A percentile compares a stretch with the other conserved stretches of the same genome.
phyloP scores from a whole-genome alignment of 2,329 filamentous ascomycete genomes.

The Aspergillus hortae region DNA sequence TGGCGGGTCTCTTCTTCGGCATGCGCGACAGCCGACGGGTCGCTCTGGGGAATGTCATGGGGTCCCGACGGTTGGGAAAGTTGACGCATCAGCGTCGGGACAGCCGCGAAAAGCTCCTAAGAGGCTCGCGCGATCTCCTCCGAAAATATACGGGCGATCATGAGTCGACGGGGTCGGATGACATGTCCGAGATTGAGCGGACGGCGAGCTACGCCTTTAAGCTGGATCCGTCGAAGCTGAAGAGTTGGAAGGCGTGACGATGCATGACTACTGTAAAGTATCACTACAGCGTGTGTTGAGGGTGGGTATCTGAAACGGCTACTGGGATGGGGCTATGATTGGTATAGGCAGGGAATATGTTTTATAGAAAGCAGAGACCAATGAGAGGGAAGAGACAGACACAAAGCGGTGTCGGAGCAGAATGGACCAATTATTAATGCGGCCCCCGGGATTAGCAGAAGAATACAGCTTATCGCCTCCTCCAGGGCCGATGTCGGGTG shows the following conservation, averaged over 20 bases:
- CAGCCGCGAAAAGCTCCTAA: no score
- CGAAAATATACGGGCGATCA: conserved; percentile 19
- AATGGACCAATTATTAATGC: not conserved
- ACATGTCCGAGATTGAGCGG: conserved; percentile 28
- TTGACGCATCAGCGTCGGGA: no score
- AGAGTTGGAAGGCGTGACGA: conserved; percentile 27
- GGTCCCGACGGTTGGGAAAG: conserved; percentile 11
- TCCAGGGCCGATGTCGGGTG: not conserved
- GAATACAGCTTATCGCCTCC: not conserved
- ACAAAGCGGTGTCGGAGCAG: conserved; percentile 7
- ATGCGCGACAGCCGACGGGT: conserved; percentile 40
- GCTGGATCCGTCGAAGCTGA: conserved; percentile 36
- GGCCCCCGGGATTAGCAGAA: not conserved
- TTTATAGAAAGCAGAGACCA: conserved; percentile 1
- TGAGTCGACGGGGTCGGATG: conserved; percentile 21
- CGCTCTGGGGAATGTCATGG: conserved; percentile 35
- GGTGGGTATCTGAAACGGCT: no score
- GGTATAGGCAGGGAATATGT: no score
- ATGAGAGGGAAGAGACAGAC: not conserved
- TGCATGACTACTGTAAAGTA: not conserved
- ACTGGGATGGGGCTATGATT: no score
- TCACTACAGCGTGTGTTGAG: no score
- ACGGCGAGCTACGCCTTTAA: conserved; percentile 30
- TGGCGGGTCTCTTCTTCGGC: conserved; percentile 37
- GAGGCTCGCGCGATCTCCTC: no score